Conservation (phyloP, 768 basidiomycete genomes). For the Trametes punicea region DNA sequence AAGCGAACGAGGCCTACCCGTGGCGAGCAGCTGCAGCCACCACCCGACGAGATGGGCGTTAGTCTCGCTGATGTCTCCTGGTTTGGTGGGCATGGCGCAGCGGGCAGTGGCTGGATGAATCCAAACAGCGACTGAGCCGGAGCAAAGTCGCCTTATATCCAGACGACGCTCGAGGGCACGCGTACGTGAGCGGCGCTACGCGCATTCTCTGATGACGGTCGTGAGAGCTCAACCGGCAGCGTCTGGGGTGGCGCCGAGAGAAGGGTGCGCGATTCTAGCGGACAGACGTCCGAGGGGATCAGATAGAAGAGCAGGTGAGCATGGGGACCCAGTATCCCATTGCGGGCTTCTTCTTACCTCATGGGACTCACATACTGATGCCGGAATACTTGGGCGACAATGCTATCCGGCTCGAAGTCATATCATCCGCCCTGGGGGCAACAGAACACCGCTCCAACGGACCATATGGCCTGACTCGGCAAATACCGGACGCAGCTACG, state of each 20-base stretch:
- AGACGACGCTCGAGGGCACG: neutral
- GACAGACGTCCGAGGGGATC: neutral
- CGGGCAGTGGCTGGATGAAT: neutral
- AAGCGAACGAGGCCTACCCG: neutral
- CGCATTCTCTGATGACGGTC: neutral
- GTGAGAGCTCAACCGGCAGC: neutral
- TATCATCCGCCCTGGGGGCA: neutral
- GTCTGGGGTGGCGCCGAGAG: neutral
- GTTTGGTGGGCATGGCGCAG: neutral
- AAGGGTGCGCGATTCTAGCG: neutral
- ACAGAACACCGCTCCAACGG: neutral
- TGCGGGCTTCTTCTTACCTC: neutral
- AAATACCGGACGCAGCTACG: neutral
- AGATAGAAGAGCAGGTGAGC: neutral
- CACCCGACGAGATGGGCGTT: neutral
- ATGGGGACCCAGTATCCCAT: neutral
- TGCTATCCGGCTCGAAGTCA: no score
- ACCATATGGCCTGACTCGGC: neutral
- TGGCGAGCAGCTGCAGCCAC: neutral
- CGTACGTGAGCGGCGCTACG: no score
- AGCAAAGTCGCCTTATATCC: neutral
- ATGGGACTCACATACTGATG: neutral
- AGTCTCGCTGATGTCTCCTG: conserved; percentile 2
- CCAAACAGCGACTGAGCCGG: neutral
- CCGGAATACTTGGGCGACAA: neutral